Conservation (phyloP, 306 rosid genomes). For the Neltuma alba region DNA sequence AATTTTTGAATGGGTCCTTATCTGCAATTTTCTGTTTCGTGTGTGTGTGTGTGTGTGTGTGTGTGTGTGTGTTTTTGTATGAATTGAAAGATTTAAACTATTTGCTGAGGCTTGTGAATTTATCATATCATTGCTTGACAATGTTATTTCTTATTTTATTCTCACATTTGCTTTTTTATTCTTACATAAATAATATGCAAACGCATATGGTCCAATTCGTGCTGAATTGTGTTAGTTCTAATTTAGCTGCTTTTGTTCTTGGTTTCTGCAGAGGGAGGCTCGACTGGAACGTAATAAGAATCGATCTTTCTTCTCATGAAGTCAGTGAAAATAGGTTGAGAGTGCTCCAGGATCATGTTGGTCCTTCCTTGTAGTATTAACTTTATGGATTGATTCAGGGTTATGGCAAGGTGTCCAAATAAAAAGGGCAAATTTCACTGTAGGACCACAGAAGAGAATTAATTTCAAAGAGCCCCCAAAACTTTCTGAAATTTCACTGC, state of each 20-base stretch:
- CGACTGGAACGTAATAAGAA: slow-evolving; percentile 83
- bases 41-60: not conserved
- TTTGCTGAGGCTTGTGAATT: not conserved
- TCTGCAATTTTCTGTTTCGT: not conserved
- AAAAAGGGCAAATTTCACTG: no score
- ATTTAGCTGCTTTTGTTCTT: slow-evolving; percentile 21
- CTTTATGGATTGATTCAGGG: slow-evolving; percentile 25
- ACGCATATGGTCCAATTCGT: not conserved
- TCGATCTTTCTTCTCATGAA: slow-evolving; percentile 85
- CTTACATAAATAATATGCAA: slow-evolving; percentile 4
- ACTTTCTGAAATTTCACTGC: no score
- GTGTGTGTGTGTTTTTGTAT: not conserved
- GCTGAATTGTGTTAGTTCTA: slow-evolving; percentile 1
- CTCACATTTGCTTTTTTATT: slow-evolving; percentile 13
- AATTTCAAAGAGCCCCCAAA: no score
- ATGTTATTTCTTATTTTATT: slow-evolving; percentile 8
- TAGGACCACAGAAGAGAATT: no score
- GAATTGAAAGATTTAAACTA: slow-evolving; percentile 12
- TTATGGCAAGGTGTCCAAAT: slow-evolving; percentile 15
- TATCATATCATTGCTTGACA: slow-evolving; percentile 12
- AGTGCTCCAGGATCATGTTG: not conserved
- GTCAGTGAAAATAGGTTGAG: slow-evolving; percentile 6
- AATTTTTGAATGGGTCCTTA: not conserved
- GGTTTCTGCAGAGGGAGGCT: slow-evolving; percentile 79
- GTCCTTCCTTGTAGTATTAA: slow-evolving; percentile 19